Evolutionary conservation across 208 protist genomes (phyloP).

Genomic region (Novymonas esmeraldas): DNA sequence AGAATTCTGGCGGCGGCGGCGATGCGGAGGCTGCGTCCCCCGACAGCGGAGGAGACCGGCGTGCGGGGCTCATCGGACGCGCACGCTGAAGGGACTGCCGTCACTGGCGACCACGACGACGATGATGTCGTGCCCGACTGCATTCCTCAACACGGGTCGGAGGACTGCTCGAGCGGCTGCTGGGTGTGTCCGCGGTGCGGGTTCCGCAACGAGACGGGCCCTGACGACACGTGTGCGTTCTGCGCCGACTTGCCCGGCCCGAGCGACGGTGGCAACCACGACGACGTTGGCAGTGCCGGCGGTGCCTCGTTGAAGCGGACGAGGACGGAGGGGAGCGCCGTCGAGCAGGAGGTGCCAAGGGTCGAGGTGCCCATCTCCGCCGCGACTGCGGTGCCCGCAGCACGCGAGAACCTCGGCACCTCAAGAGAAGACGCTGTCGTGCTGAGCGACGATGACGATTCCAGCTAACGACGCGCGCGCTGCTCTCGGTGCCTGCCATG

Average conservation of each 20-base stretch:
- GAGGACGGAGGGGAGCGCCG: neutral
- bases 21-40: neutral
- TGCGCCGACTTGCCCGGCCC: constrained; percentile 17
- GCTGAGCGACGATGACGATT: constrained; percentile 21
- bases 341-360: neutral
- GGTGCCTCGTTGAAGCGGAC: neutral
- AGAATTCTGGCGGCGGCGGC: constrained; percentile 22
- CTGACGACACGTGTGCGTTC: constrained; percentile 20
- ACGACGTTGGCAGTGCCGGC: neutral
- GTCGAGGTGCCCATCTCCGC: neutral
- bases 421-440: constrained; percentile 11
- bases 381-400: neutral
- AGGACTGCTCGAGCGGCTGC: neutral
- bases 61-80: too few relatives aligned
- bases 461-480: neutral
- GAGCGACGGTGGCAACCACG: neutral
- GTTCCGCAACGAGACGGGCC: constrained; percentile 24
- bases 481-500: neutral
- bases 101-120: neutral
- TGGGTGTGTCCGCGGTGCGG: constrained; percentile 41
- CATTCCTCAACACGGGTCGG: constrained; percentile 15
- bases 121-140: constrained; percentile 22
- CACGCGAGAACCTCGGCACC: neutral
- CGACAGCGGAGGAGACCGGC: too few relatives aligned
- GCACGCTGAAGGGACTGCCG: neutral